Conservation (phyloP, 768 basidiomycete species). For the Leccinum rimulosum region DNA sequence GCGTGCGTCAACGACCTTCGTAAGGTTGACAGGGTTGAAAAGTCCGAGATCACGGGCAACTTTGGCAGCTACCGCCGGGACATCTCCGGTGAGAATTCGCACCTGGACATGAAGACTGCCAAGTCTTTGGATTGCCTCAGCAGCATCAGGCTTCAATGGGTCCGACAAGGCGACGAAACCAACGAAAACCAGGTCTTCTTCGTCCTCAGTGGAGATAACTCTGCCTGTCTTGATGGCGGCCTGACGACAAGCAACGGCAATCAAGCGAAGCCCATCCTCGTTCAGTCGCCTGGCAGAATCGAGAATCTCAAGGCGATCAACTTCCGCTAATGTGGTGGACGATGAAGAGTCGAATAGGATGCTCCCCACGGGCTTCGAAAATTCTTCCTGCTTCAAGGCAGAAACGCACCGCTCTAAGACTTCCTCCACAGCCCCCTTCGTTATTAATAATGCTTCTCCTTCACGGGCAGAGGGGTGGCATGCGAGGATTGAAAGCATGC, state of each 20-base stretch:
- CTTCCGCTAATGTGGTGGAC: conserved; percentile 15
- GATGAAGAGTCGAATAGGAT: conserved; percentile 20
- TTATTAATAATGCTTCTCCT: conserved; percentile 26
- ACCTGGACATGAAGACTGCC: conserved; percentile 32
- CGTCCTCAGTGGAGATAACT: conserved; percentile 22
- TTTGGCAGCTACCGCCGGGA: conserved; percentile 35
- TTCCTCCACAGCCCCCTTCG: conserved; percentile 33
- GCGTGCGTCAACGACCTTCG: neutral
- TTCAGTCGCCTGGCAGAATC: conserved; percentile 27
- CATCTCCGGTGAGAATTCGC: conserved; percentile 37
- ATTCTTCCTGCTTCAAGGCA: conserved; percentile 16
- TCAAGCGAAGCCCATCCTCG: conserved; percentile 32
- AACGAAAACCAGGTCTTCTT: conserved; percentile 29
- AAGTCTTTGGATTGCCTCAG: conserved; percentile 29
- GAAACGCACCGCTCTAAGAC: conserved; percentile 31
- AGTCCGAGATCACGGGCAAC: conserved; percentile 38
- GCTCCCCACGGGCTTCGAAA: conserved; percentile 8
- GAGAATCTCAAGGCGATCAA: conserved; percentile 23
- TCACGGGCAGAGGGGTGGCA: conserved; percentile 18
- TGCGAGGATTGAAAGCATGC: conserved; percentile 35
- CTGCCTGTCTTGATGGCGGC: conserved; percentile 13
- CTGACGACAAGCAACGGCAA: conserved; percentile 29
- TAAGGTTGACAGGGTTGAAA: conserved; percentile 22
- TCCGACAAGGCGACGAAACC: conserved; percentile 31
- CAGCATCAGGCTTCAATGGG: conserved; percentile 32